These are phyloP conservation scores for Mortierella polycephala DNA, from an alignment of 371 early-diverging fungal genomes.

Conservation along the genomic window DNA sequence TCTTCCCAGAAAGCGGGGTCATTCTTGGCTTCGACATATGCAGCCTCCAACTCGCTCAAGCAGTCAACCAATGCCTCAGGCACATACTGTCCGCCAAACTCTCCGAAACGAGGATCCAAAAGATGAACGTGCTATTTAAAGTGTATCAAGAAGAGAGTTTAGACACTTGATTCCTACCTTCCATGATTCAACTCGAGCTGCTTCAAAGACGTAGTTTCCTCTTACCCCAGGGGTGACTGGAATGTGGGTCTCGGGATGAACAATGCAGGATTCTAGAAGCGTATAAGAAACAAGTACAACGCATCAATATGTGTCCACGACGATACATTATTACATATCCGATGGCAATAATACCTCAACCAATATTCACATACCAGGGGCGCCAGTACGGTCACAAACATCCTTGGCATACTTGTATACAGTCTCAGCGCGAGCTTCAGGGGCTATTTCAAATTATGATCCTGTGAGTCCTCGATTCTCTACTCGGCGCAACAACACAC, in stretches of 20 bases:
- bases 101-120: conserved; percentile 86
- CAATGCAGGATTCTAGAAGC: conserved; percentile 21
- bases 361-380: conserved; percentile 34
- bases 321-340: no score
- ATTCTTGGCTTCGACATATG: conserved; percentile 80
- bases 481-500: no score
- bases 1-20: conserved; percentile 93
- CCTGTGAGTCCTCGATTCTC: background rate
- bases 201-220: background rate
- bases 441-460: conserved; percentile 23
- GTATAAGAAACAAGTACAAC: no score
- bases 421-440: conserved; percentile 58
- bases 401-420: conserved; percentile 71
- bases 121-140: conserved; percentile 52
- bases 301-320: no score
- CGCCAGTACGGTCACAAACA: conserved; percentile 67
- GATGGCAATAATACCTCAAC: no score
- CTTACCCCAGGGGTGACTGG: conserved; percentile 48
- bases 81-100: conserved; percentile 96
- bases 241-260: conserved; percentile 30
- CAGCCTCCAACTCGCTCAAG: conserved; percentile 87
- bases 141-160: no score
- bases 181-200: background rate
- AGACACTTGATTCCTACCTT: background rate
- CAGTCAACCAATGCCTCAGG: conserved; percentile 96